Evolutionary conservation across 2,329 filamentous ascomycete genomes (phyloP).

Genomic region (Zelopaecilomyces penicillatus): DNA sequence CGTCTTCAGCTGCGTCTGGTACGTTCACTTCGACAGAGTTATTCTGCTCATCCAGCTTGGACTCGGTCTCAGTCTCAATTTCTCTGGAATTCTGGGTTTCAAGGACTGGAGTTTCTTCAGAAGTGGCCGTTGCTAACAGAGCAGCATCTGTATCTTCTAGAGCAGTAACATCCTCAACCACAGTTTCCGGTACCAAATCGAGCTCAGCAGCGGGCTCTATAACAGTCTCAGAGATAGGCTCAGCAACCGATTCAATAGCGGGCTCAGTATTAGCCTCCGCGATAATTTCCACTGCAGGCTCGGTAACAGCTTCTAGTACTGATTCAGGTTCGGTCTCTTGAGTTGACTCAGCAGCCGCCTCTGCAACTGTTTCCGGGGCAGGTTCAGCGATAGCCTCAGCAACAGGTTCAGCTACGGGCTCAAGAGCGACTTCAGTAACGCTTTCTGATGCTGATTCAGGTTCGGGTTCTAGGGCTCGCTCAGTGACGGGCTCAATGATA

Average conservation of each 20-base stretch:
- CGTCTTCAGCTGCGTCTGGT: neutral
- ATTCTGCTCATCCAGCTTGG: too few relatives aligned
- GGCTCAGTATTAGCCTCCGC: neutral
- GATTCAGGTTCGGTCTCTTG: neutral
- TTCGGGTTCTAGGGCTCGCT: neutral
- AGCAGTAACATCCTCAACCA: conserved; percentile 1
- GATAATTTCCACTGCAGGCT: conserved; percentile 1
- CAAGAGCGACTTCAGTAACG: neutral
- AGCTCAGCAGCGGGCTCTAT: neutral
- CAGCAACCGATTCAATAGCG: neutral
- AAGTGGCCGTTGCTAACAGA: neutral
- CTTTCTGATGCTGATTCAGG: neutral
- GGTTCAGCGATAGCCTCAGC: conserved; percentile 3
- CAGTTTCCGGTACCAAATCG: too few relatives aligned
- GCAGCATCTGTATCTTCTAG: too few relatives aligned
- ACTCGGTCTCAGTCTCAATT: too few relatives aligned
- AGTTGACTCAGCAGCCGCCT: neutral
- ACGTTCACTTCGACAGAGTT: neutral
- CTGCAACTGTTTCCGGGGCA: neutral
- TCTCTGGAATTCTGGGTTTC: too few relatives aligned
- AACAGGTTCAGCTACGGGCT: neutral
- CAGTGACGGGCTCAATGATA: neutral
- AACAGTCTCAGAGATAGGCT: neutral
- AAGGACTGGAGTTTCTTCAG: neutral
- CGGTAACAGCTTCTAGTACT: neutral